Evolutionary conservation across 331 rosid species (phyloP), one percentile per base, ranked within the genome.

Genomic region (Rosa hybrid): DNA sequence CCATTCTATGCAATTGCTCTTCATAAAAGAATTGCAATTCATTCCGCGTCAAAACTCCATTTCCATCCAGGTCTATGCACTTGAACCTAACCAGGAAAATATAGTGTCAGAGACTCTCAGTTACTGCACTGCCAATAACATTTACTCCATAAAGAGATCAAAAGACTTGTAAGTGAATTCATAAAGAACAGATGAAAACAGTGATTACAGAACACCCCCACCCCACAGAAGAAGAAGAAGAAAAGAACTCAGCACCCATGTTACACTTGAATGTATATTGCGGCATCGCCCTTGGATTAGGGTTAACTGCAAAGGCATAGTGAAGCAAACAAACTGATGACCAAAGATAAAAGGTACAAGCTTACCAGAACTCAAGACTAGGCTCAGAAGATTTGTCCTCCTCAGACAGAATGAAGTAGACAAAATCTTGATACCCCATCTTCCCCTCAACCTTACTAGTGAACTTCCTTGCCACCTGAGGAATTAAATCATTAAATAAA

Each of bases 361-460:
- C 68, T 73, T 96, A 96, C 99, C 99, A 96, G 84, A 90, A 92
- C 87, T 96, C 99, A 83, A 93, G 98, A 86, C 99, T 93, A 71
- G 97, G 99, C 81, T 86, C 97, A 41, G 99, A 93, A 70, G 97
- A 88, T 86, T 96, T 96, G 85, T 96, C 98, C 88, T 96, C 99
- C 87, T 96, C 99, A 10, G 98, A 88, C 81, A 96, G 90, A 89
- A 96, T 96, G 88, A 96, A 96, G 87, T 96, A 92, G 76, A 93
- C 99, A 87, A 96, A 96, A 88, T 96, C 99, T 87, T 96, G 97
- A 86, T 96, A 96, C 69, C 98, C 98, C 99, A 96, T 96, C 86
- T 90, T 96, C 74, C 99, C 97, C 85, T 93, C 98, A 84, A 90
- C 97, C 87, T 87, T 90, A 83, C 97, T 87, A 30, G 92, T 93